These are phyloP conservation scores for Raphanus hybrid DNA, from an alignment of 441 rosid genomes.

Conservation along the genomic window DNA sequence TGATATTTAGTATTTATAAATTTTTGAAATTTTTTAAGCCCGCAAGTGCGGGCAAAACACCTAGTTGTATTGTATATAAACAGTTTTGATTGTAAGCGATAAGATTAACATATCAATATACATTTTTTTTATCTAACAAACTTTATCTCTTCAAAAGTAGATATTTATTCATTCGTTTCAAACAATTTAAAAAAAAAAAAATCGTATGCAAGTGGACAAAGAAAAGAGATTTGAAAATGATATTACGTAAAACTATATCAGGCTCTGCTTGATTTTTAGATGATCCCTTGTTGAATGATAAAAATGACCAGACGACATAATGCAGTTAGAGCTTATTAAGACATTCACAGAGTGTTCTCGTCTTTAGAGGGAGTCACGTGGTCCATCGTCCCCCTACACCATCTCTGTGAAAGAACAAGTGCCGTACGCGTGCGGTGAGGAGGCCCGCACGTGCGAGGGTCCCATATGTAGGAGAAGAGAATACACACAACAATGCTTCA, in stretches of 20 bases:
- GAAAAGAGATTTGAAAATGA: constrained; percentile 29
- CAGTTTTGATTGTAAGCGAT: no score
- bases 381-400: constrained; percentile 21
- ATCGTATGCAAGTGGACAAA: constrained; percentile 6
- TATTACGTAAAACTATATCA: constrained; percentile 21
- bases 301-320: constrained; percentile 36
- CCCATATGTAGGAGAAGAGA: constrained; percentile 20
- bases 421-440: constrained; percentile 41
- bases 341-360: constrained; percentile 22
- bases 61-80: no score
- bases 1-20: no score
- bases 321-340: constrained; percentile 4
- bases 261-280: constrained; percentile 18
- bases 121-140: no score
- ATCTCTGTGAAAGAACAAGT: constrained; percentile 25
- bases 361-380: constrained; percentile 34
- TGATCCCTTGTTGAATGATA: constrained; percentile 32
- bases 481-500: constrained; percentile 25
- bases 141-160: not conserved
- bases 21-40: no score
- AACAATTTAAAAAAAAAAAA: not conserved
- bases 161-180: not conserved
- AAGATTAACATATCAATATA: no score
- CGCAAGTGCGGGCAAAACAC: no score
- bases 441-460: constrained; percentile 42